Evolutionary conservation across 176 grass and related monocot genomes (phyloP).

Genomic region (Melocanna baccifera): DNA sequence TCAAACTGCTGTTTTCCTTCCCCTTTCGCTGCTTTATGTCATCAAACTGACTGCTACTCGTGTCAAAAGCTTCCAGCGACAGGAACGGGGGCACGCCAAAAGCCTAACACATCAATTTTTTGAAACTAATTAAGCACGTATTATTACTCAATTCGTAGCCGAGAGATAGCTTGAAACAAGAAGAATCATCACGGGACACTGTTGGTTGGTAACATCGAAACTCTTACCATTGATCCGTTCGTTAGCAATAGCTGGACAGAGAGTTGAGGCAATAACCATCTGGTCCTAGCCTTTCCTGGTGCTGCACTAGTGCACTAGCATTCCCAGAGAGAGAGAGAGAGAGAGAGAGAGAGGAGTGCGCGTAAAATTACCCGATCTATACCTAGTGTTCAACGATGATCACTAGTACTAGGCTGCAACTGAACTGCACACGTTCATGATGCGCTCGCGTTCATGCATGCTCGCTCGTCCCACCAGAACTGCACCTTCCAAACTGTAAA

Average conservation of each 20-base stretch:
- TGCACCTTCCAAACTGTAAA: background rate
- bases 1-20: background rate
- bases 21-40: background rate
- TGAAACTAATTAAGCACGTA: too few relatives aligned
- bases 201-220: background rate
- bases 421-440: background rate
- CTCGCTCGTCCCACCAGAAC: background rate
- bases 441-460: background rate
- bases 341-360: too few relatives aligned
- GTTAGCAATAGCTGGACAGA: background rate
- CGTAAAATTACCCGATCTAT: background rate
- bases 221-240: background rate
- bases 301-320: too few relatives aligned
- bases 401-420: background rate
- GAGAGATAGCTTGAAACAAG: background rate
- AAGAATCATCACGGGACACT: background rate
- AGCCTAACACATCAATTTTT: background rate
- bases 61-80: background rate
- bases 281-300: too few relatives aligned
- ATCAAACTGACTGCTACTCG: background rate
- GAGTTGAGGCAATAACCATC: background rate
- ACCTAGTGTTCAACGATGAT: background rate
- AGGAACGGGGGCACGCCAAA: background rate
- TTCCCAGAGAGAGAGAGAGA: too few relatives aligned
- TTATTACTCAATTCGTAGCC: background rate